These are phyloP conservation scores for Neonectria sp. DNA, from an alignment of 2,329 filamentous ascomycete genomes.

Conservation along the genomic window DNA sequence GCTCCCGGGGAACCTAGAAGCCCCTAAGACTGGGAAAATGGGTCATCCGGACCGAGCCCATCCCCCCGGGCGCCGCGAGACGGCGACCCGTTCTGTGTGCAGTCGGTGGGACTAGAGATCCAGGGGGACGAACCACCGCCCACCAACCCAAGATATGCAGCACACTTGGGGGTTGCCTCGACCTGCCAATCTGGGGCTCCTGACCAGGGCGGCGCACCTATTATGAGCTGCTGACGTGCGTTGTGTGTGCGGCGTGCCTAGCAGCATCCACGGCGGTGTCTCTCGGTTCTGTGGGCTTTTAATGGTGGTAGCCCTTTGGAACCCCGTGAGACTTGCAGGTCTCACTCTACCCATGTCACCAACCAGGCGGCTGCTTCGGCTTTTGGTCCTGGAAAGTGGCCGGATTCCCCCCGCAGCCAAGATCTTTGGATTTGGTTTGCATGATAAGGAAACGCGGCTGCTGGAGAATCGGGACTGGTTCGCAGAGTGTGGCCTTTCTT, in stretches of 20 bases:
- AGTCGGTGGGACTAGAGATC: conserved; percentile 17
- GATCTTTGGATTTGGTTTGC: conserved; percentile 10
- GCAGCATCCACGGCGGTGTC: conserved; percentile 3
- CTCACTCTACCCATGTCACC: conserved; percentile 18
- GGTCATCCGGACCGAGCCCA: conserved; percentile 25
- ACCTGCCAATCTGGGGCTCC: conserved; percentile 19
- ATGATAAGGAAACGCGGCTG: conserved; percentile 31
- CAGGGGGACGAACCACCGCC: conserved; percentile 12
- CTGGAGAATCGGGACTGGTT: conserved; percentile 15
- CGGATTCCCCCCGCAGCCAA: conserved; percentile 34
- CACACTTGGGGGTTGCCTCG: conserved; percentile 8
- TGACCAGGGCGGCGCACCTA: conserved; percentile 9
- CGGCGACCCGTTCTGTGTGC: conserved; percentile 11
- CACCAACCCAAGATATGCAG: conserved; percentile 13
- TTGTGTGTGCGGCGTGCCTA: conserved; percentile 21
- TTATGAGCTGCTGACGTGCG: conserved; percentile 27
- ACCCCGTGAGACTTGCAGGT: conserved; percentile 25
- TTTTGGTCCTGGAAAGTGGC: conserved; percentile 19
- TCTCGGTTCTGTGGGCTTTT: conserved; percentile 1
- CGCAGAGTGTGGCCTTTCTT: not conserved
- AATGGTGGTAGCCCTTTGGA: not conserved
- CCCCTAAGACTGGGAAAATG: conserved; percentile 14
- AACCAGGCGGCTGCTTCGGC: not conserved
- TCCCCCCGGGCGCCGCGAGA: conserved; percentile 24
- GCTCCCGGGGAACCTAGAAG: not conserved